Evolutionary conservation across 805 yeast genomes (phyloP).

Genomic region (Candida glaebosa): DNA sequence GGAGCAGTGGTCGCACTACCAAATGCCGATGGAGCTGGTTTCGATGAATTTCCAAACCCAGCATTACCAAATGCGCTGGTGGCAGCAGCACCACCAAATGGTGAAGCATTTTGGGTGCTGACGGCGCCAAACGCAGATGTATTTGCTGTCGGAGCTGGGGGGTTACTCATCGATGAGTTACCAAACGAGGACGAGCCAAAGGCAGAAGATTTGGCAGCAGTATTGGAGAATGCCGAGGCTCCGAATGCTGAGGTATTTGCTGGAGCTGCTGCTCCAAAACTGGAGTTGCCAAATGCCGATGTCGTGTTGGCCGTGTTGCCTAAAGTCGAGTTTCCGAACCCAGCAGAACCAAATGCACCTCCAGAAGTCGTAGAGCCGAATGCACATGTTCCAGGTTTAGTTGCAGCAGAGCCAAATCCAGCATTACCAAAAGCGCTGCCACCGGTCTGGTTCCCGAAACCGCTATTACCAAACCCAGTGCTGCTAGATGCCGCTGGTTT

Average conservation of each 20-base stretch:
- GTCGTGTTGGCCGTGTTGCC: slow-evolving; percentile 3
- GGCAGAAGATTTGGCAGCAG: slow-evolving; percentile 6
- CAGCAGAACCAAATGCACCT: slow-evolving; percentile 8
- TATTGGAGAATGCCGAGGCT: slow-evolving; percentile 3
- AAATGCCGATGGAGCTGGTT: slow-evolving; percentile 5
- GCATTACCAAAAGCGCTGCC: slow-evolving; percentile 8
- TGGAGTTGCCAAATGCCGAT: slow-evolving; percentile 9
- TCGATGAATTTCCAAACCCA: not conserved
- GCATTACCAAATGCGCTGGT: slow-evolving; percentile 14
- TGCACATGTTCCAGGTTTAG: slow-evolving; percentile 9
- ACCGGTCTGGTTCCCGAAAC: slow-evolving; percentile 7
- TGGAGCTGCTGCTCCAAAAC: slow-evolving; percentile 6
- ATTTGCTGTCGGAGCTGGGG: slow-evolving; percentile 2
- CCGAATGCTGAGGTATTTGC: slow-evolving; percentile 12
- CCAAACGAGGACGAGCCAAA: slow-evolving; percentile 10
- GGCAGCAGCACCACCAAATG: slow-evolving; percentile 9
- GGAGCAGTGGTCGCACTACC: slow-evolving; percentile 5
- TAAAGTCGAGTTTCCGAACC: slow-evolving; percentile 5
- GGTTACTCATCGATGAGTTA: slow-evolving; percentile 18
- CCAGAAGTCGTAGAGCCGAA: slow-evolving; percentile 6
- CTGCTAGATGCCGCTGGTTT: slow-evolving; percentile 5
- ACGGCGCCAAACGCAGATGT: slow-evolving; percentile 9
- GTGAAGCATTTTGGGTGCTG: slow-evolving; percentile 8
- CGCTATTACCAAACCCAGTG: slow-evolving; percentile 10
- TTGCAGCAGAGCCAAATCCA: slow-evolving; percentile 6